Conservation (phyloP, 140 eudicot species). For the Anethum foeniculum region DNA sequence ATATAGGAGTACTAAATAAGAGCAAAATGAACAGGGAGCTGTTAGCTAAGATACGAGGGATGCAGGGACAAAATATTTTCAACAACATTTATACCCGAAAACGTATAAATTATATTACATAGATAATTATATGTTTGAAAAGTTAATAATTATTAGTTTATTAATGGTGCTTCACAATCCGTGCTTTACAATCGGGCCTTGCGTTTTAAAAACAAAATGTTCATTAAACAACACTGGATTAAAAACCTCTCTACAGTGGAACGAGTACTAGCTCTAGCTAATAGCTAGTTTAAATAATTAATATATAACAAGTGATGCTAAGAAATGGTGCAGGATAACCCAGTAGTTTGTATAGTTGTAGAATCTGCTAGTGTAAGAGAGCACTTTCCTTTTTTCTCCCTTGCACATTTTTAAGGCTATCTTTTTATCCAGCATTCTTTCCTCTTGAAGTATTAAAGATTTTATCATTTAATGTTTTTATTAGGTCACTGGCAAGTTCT, state of each 20-base stretch:
- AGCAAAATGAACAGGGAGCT: background rate
- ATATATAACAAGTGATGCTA: background rate
- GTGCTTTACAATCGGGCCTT: no score
- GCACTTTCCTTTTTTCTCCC: background rate
- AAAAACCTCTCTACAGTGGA: background rate
- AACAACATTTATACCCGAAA: background rate
- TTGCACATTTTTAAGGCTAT: background rate
- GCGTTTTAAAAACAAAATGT: no score
- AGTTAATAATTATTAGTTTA: no score
- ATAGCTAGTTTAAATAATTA: background rate
- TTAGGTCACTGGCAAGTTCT: background rate
- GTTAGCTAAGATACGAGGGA: background rate
- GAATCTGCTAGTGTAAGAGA: background rate
- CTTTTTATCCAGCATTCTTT: no score
- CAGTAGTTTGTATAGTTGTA: background rate
- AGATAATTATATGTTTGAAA: background rate
- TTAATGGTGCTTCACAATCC: no score
- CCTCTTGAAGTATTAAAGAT: background rate
- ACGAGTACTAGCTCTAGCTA: background rate
- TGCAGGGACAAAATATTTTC: background rate
- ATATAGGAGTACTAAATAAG: background rate
- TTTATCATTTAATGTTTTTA: background rate
- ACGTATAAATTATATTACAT: background rate
- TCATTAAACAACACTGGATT: background rate
- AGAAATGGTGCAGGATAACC: background rate